Evolutionary conservation across 495 filamentous ascomycete genomes (phyloP).

Genomic region (Penicillium chermesinum): DNA sequence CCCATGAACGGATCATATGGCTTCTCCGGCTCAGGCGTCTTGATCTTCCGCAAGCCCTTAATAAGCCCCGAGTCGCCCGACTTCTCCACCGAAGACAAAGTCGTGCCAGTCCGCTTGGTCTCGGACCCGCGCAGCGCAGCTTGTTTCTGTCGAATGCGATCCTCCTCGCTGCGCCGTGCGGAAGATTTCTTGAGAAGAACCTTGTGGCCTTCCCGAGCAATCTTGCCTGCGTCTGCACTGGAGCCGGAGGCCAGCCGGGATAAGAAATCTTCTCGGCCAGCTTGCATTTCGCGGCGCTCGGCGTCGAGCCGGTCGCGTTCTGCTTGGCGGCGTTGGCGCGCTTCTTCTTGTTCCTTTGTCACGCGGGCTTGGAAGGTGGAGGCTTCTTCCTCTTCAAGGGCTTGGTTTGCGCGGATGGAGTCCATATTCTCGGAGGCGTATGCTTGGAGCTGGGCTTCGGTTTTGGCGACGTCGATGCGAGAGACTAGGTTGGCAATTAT

Average conservation of each 20-base stretch:
- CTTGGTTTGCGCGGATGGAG: conserved; percentile 52
- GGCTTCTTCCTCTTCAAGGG: conserved; percentile 49
- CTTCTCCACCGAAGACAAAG: conserved; percentile 18
- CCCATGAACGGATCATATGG: conserved; percentile 90
- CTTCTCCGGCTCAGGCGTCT: conserved; percentile 57
- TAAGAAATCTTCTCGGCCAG: conserved; percentile 55
- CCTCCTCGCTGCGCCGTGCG: conserved; percentile 45
- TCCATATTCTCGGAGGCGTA: conserved; percentile 64
- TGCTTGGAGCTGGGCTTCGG: conserved; percentile 61
- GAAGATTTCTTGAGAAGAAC: conserved; percentile 68
- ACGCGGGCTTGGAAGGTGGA: conserved; percentile 51
- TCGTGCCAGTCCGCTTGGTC: conserved; percentile 24
- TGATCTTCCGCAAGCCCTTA: conserved; percentile 68
- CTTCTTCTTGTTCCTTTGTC: conserved; percentile 66
- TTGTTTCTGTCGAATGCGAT: conserved; percentile 43
- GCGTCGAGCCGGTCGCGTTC: conserved; percentile 59
- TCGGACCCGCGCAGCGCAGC: conserved; percentile 38
- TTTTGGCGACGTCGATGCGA: conserved; percentile 60
- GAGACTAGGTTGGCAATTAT: conserved; percentile 82
- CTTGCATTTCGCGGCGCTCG: conserved; percentile 54
- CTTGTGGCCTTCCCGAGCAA: conserved; percentile 51
- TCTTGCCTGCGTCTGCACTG: conserved; percentile 43
- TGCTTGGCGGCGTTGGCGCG: conserved; percentile 48
- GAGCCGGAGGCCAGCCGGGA: conserved; percentile 46
- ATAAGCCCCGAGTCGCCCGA: conserved; percentile 47